Conservation (phyloP, 73 alveolate genomes). For the Breviolum minutum region DNA sequence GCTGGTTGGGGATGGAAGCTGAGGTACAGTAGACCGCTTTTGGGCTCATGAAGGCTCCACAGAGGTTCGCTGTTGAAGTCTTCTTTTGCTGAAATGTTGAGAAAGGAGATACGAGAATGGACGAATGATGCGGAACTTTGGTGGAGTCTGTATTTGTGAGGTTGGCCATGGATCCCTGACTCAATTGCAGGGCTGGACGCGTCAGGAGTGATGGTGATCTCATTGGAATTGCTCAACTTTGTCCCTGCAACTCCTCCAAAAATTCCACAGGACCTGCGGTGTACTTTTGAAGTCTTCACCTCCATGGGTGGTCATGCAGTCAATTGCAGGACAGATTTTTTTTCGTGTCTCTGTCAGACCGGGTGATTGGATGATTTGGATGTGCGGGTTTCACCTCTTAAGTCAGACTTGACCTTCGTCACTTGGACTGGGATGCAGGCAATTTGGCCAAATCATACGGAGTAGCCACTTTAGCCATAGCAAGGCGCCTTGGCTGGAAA, state of each 20-base stretch:
- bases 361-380: background rate
- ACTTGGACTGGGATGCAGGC: slow-evolving; percentile 3
- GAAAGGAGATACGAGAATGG: background rate
- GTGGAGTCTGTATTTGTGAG: background rate
- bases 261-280: slow-evolving; percentile 51
- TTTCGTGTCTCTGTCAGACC: too few relatives aligned
- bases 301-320: slow-evolving; percentile 86
- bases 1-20: background rate
- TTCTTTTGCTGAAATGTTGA: background rate
- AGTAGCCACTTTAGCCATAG: slow-evolving; percentile 49
- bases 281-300: slow-evolving; percentile 60
- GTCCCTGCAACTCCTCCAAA: background rate
- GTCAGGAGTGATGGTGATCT: slow-evolving; percentile 1
- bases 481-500: slow-evolving; percentile 22
- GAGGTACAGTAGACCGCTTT: slow-evolving; percentile 85
- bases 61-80: background rate
- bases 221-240: background rate
- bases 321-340: slow-evolving; percentile 34
- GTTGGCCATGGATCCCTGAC: slow-evolving; percentile 74
- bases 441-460: slow-evolving; percentile 58
- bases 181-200: slow-evolving; percentile 58
- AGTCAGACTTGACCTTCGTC: too few relatives aligned
- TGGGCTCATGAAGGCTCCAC: slow-evolving; percentile 85
- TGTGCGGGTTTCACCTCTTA: background rate
- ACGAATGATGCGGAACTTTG: background rate